Evolutionary conservation across 139 green algal genomes (phyloP).

Genomic region (Coelastrella sp.): DNA sequence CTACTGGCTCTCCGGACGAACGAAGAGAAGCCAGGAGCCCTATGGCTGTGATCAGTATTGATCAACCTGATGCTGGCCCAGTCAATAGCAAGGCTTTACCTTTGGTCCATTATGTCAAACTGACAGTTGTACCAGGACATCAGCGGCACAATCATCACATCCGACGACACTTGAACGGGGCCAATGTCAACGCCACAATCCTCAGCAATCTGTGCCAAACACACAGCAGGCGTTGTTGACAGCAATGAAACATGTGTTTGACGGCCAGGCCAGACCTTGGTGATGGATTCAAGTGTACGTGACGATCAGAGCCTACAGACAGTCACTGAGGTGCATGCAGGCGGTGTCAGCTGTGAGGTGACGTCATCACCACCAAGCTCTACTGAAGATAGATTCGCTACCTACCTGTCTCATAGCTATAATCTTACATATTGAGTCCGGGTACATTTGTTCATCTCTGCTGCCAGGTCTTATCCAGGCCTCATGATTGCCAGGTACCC

Average conservation of each 20-base stretch:
- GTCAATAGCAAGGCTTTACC: neutral
- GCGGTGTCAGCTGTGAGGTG: neutral
- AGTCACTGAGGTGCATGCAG: too few relatives aligned
- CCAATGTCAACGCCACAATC: constrained; percentile 48
- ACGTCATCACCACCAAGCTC: neutral
- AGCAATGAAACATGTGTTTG: too few relatives aligned
- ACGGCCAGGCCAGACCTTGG: too few relatives aligned
- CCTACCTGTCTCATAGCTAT: constrained; percentile 35
- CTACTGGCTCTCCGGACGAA: too few relatives aligned
- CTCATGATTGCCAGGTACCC: constrained; percentile 20
- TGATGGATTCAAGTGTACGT: too few relatives aligned
- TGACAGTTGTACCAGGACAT: constrained; percentile 50
- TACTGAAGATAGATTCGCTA: too few relatives aligned
- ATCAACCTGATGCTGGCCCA: too few relatives aligned
- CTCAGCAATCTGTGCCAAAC: constrained; percentile 39
- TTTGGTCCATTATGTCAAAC: constrained; percentile 47
- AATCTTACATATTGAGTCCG: constrained; percentile 27
- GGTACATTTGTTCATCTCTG: neutral
- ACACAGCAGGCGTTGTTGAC: too few relatives aligned
- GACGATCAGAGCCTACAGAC: too few relatives aligned
- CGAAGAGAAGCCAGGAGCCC: too few relatives aligned
- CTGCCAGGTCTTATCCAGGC: constrained; percentile 21
- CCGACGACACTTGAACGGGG: constrained; percentile 23
- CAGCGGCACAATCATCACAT: constrained; percentile 49
- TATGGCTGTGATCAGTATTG: too few relatives aligned